Conservation (phyloP, 768 basidiomycete genomes). For the Macrolepiota albuminosa region DNA sequence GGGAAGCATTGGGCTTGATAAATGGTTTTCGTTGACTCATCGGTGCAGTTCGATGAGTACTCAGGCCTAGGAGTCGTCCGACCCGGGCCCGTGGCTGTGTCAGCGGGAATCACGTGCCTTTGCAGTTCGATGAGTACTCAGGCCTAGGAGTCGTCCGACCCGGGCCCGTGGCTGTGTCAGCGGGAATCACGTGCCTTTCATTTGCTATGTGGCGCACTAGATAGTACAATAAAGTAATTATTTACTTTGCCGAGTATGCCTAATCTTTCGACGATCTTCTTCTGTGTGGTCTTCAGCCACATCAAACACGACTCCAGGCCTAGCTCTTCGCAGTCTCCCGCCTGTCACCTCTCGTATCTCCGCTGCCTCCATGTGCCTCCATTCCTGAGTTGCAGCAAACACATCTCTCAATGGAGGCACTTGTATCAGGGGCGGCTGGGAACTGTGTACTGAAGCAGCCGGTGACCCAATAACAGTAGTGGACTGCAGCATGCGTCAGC, state of each 20-base stretch:
- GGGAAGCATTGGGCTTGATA: slow-evolving; percentile 21
- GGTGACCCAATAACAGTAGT: slow-evolving; percentile 76
- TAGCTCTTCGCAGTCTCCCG: slow-evolving; percentile 36
- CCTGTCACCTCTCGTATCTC: slow-evolving; percentile 34
- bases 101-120: slow-evolving; percentile 11
- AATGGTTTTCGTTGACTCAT: slow-evolving; percentile 51
- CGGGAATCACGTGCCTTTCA: slow-evolving; percentile 8
- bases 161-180: slow-evolving; percentile 4
- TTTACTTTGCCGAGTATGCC: slow-evolving; percentile 10
- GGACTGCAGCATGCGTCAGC: slow-evolving; percentile 32
- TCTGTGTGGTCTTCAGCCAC: slow-evolving; percentile 49
- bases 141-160: neutral
- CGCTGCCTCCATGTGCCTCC: slow-evolving; percentile 64
- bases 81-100: slow-evolving; percentile 1
- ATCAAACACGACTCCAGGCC: slow-evolving; percentile 67
- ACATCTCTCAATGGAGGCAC: slow-evolving; percentile 65
- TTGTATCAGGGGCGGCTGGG: slow-evolving; percentile 35
- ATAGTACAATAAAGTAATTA: neutral
- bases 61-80: neutral
- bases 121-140: neutral
- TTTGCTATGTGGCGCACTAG: slow-evolving; percentile 5
- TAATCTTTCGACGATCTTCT: slow-evolving; percentile 26
- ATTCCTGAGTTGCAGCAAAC: slow-evolving; percentile 57
- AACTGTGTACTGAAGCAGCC: slow-evolving; percentile 61
- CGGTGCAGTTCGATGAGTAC: slow-evolving; percentile 12